Base-by-base conservation (phyloP, 2,329 filamentous ascomycete species). In the Diaporthe vexans region DNA sequence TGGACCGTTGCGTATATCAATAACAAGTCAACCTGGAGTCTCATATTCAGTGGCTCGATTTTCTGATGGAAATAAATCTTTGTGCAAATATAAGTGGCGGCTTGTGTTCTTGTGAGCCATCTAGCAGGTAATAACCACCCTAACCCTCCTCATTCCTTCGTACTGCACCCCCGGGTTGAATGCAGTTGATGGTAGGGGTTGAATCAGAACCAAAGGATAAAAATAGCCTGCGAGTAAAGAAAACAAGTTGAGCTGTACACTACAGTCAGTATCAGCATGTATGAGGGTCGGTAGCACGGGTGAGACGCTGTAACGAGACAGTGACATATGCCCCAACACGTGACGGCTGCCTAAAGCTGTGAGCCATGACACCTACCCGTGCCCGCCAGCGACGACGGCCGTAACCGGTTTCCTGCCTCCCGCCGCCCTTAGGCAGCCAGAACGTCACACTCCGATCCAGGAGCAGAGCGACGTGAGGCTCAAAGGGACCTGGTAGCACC, bases 271-370 rank as follows among this genome's bases (percentile, higher is more conserved):
- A 21, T 2, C 4, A 48, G 40, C 17, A 67, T 37, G 61, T 29
- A 24, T 4, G 37, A 17, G 21, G 29, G 29, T 17, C 24, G 29
- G 43, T 19, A 52, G 46, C 3, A 51, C 63, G 51, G 48, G 46
- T 68, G 46, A 52, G 29, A 54, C 37, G 46, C 7, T 19, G 15
- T 24, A 54, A 37, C 63, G 46, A 51, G 57, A 57, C 70, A 48
- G 52, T 13, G 63, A 56, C 48, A 58, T 59, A 43, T 65, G 71
- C 48, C 17, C 48, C 17, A 57, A 40, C 74, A 73, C 71, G 74
- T 73, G 74, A 75, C 54, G 74, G 71, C 71, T 73, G 71, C 74
- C 74, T 75, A 40, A 71, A 75, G 46, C 63, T 68, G 63, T 68
- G 63, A 54, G 63, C 46, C 46, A 43, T 4, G 15, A 43, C 40